Evolutionary conservation across 2,329 filamentous ascomycete genomes (phyloP), one percentile per base, ranked within the genome.

Genomic region (Calonectria fujianensis): DNA sequence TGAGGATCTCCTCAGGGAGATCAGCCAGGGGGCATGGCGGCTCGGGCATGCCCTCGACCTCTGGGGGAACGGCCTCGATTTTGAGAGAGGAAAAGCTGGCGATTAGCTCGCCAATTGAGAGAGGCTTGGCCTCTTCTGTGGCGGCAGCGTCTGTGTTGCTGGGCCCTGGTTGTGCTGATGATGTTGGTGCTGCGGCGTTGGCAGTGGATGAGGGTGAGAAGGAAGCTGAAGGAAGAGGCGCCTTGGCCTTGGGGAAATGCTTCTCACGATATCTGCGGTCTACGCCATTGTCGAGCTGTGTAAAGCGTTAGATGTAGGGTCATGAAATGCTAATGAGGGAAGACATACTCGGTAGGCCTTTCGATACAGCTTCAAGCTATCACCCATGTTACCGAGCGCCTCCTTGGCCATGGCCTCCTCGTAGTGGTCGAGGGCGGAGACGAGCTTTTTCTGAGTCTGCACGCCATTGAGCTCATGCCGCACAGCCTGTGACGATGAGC

Each of bases 361-460:
- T 61, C 97, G 92, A 84, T 99, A 99, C 66, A 97, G 90, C 77
- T 91, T 92, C 70, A 99, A 84, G 82, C 96, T 98, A 76, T 98
- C 96, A 7, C 96, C 96, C 66, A 98, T 88, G 76, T 92, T 97
- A 0, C 97, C 97, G 80, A 94, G 91, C 0, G 90, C 91, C 85
- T 99, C 97, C 84, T 93, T 96, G 85, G 97, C 94, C 71, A 98
- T 96, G 4, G 96, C 97, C 82, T 91, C 92, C 83, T 98, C 97
- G 81, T 97, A 98, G 84, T 98, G 95, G 80, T 98, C 97, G 20
- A 99, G 86, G 0, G 97, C 97, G 14, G 96, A 94, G 29, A 88
- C 87, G 6, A 94, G 94, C 79, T 94, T 85, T 71, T 78, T 83
- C 14, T 84, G 54, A 13, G 72, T 73, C 24, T 75, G 63, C 1